These are phyloP conservation scores for Phalaenopsis equestris DNA, from an alignment of 106 monocot species.

Conservation along the genomic window DNA sequence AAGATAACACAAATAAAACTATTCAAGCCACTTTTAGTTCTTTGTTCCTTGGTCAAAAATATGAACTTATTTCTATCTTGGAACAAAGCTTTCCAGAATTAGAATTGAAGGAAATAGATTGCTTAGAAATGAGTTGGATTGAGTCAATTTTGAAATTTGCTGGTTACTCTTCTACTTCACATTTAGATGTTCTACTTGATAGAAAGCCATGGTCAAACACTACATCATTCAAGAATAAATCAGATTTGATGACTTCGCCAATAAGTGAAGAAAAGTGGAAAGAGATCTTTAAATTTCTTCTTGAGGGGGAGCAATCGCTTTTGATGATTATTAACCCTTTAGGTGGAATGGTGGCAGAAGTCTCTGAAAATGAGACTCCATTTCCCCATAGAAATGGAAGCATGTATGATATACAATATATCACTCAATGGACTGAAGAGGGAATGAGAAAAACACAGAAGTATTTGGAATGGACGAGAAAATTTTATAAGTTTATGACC, in stretches of 20 bases:
- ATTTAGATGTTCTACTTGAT: background rate
- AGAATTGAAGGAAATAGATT: constrained; percentile 13
- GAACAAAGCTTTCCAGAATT: constrained; percentile 31
- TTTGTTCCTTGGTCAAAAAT: constrained; percentile 20
- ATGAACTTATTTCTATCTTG: constrained; percentile 17
- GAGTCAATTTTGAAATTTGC: constrained; percentile 17
- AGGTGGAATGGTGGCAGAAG: constrained; percentile 20
- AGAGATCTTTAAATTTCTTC: constrained; percentile 8
- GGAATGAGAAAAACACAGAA: background rate
- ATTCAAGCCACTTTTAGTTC: constrained; percentile 20
- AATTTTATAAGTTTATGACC: constrained; percentile 6
- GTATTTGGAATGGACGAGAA: constrained; percentile 8
- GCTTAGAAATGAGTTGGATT: constrained; percentile 38
- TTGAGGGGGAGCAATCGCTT: background rate
- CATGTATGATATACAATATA: constrained; percentile 25
- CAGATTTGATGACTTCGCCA: constrained; percentile 11
- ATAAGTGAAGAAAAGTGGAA: constrained; percentile 5
- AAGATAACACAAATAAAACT: background rate
- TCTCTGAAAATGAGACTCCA: constrained; percentile 10
- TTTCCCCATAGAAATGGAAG: constrained; percentile 35
- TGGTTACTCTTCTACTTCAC: background rate
- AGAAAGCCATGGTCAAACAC: background rate
- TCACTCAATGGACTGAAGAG: constrained; percentile 14
- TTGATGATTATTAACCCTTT: constrained; percentile 14
- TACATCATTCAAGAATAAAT: constrained; percentile 15